Evolutionary conservation across 2,329 filamentous ascomycete species (phyloP).

Genomic region (Dactylellina sp.): DNA sequence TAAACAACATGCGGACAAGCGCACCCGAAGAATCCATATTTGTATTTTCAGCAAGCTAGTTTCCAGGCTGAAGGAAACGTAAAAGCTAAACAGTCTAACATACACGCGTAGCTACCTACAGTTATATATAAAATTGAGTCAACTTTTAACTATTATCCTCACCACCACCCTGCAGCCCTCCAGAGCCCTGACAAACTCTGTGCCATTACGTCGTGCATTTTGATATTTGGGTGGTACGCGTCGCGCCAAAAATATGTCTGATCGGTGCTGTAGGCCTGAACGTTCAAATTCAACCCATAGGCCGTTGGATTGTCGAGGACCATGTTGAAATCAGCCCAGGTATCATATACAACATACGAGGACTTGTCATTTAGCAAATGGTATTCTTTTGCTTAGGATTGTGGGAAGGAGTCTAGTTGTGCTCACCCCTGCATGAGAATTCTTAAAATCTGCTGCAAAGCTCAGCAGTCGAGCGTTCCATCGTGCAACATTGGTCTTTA

Average conservation of each 20-base stretch:
- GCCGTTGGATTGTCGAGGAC: slow-evolving; percentile 44
- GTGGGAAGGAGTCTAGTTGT: not conserved
- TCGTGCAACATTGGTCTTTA: slow-evolving; percentile 45
- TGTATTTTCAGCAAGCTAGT: too few species aligned
- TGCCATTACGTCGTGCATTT: slow-evolving; percentile 54
- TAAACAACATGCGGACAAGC: too few species aligned
- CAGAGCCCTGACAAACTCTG: slow-evolving; percentile 41
- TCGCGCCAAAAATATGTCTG: slow-evolving; percentile 50
- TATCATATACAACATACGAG: slow-evolving; percentile 41
- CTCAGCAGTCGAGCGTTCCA: slow-evolving; percentile 36
- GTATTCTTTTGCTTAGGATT: not conserved
- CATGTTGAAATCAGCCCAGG: slow-evolving; percentile 46
- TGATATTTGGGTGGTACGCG: slow-evolving; percentile 47
- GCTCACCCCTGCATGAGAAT: slow-evolving; percentile 38
- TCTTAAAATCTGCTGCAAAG: slow-evolving; percentile 40
- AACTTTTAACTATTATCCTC: too few species aligned
- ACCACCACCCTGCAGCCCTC: slow-evolving; percentile 39
- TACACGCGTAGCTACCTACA: too few species aligned
- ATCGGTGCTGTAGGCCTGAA: slow-evolving; percentile 17
- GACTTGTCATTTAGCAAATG: slow-evolving; percentile 10
- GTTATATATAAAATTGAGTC: too few species aligned
- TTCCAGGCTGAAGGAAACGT: too few species aligned
- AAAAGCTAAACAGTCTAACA: too few species aligned
- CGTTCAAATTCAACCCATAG: slow-evolving; percentile 30
- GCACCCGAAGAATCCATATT: too few species aligned